Evolutionary conservation across 2,329 filamentous ascomycete genomes (phyloP).

Genomic region (Blastomyces percursus): DNA sequence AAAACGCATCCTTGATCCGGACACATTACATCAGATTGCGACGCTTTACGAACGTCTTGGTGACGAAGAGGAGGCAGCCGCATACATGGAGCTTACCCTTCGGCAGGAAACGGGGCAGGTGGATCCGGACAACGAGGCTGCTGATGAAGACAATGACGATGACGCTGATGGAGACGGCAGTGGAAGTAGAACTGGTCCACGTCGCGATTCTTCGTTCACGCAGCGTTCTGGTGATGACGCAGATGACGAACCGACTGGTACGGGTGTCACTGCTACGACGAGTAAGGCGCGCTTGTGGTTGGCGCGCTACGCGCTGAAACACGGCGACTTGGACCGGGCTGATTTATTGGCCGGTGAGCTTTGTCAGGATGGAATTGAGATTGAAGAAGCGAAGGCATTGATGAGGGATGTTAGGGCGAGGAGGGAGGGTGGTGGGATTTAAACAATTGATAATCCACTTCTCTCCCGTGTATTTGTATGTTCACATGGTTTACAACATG

Average conservation of each 20-base stretch:
- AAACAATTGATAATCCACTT: background rate
- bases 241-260: constrained; percentile 41
- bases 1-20: constrained; percentile 61
- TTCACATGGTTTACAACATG: background rate
- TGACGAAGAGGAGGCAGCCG: constrained; percentile 67
- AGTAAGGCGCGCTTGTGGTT: constrained; percentile 92
- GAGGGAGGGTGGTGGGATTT: constrained; percentile 41
- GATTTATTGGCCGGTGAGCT: constrained; percentile 78
- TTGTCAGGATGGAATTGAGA: constrained; percentile 90
- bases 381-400: constrained; percentile 91
- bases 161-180: constrained; percentile 25
- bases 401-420: constrained; percentile 75
- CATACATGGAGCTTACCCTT: constrained; percentile 92
- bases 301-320: constrained; percentile 66
- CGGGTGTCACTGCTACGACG: constrained; percentile 82
- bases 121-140: constrained; percentile 26
- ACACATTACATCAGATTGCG: constrained; percentile 82
- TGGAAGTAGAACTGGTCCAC: constrained; percentile 40
- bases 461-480: background rate
- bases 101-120: constrained; percentile 73
- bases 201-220: constrained; percentile 18
- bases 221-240: constrained; percentile 28
- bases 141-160: constrained; percentile 23
- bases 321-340: constrained; percentile 63
- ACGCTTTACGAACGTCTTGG: constrained; percentile 72